These are phyloP conservation scores for Xylariaceae sp. DNA, from an alignment of 2,329 filamentous ascomycete genomes.

Conservation along the genomic window DNA sequence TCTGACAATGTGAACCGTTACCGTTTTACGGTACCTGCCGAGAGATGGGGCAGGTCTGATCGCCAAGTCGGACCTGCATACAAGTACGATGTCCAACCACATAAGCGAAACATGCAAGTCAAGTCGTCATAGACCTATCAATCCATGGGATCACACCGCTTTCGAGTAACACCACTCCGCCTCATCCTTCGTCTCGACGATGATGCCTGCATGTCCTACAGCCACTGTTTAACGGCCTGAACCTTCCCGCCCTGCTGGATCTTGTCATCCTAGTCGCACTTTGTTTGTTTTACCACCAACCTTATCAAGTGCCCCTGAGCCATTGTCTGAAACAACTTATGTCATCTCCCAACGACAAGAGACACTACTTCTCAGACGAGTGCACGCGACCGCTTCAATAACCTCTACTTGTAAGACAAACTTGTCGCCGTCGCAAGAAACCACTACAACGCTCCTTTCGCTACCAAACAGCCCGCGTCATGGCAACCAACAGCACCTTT, in stretches of 20 bases:
- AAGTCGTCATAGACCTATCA: constrained; percentile 25
- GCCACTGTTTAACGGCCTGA: constrained; percentile 2
- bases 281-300: not conserved
- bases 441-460: not conserved
- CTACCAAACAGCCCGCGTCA: constrained; percentile 32
- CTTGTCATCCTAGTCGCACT: constrained; percentile 4
- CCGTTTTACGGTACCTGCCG: not conserved
- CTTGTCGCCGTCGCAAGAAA: not conserved
- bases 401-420: not conserved
- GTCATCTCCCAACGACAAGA: constrained; percentile 9
- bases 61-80: constrained; percentile 1
- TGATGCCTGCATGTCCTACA: not conserved
- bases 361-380: not conserved
- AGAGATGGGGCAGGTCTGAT: not conserved
- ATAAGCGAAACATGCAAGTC: constrained; percentile 8
- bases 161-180: not conserved
- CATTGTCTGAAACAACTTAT: constrained; percentile 18
- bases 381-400: not conserved
- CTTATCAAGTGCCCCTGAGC: constrained; percentile 5
- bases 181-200: not conserved
- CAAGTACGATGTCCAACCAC: not conserved
- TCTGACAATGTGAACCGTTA: constrained; percentile 16
- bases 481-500: constrained; percentile 52
- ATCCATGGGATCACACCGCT: not conserved
- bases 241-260: not conserved